A percentile compares a stretch with the other conserved stretches of the same genome.
These are phyloP conservation scores for Leonotis leonurus DNA, from an alignment of 257 asterid species.

Conservation along the genomic window DNA sequence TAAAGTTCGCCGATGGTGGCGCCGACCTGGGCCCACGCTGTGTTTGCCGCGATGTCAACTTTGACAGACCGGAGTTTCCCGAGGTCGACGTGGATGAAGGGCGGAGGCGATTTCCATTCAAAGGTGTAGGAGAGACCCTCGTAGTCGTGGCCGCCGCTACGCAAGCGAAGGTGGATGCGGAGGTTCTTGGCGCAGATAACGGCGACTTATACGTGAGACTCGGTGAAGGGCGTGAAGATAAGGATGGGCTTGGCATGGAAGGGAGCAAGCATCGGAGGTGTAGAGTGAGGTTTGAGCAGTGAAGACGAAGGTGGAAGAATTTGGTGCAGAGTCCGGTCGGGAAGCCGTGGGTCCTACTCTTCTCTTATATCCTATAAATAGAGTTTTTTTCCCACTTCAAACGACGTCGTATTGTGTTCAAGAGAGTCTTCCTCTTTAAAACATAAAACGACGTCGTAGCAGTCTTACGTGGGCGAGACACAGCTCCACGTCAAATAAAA, in stretches of 20 bases:
- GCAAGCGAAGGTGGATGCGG: not conserved
- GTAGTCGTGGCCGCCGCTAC: no score
- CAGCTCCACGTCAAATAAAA: no score
- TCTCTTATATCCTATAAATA: no score
- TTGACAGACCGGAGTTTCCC: not conserved
- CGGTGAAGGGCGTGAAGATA: not conserved
- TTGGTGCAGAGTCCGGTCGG: no score
- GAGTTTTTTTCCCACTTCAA: no score
- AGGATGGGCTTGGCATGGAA: conserved; percentile 1
- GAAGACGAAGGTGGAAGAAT: not conserved
- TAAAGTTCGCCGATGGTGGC: conserved; percentile 15
- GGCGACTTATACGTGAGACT: conserved; percentile 13
- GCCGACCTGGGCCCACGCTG: no score
- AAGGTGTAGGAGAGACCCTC: no score
- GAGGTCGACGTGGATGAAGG: not conserved
- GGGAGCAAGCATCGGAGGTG: conserved; percentile 10
- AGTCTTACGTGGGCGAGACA: no score
- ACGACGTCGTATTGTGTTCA: no score
- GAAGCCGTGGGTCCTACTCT: no score
- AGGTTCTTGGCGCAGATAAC: conserved; percentile 6
- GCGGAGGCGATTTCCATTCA: not conserved
- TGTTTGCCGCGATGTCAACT: not conserved
- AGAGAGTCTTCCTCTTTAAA: no score
- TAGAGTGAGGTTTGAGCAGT: not conserved
- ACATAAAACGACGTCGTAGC: no score